Base-by-base conservation (phyloP, 305 asterid genomes). In the Fraxinus platypoda region DNA sequence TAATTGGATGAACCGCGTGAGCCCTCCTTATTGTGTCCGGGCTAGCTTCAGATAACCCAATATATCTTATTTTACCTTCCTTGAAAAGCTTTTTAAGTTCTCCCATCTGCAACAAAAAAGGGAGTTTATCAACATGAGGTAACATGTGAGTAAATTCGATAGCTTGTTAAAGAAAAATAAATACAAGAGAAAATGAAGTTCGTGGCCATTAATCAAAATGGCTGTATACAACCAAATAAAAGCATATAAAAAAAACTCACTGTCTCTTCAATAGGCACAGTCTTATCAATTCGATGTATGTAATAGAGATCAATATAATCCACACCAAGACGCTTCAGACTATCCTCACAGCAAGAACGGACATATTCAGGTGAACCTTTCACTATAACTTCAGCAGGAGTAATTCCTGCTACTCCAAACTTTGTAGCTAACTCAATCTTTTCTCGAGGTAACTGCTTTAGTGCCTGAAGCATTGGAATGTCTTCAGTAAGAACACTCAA, bases 1-100 rank as follows among this genome's bases (percentile, higher is more conserved):
- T 88, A 25, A 92, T 81, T 9, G 94, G 95, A 89, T 92, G 94
- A 75, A 92, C 88, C 0, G 88, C 92, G 83, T 92, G 94, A 25
- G 93, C 97, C 83, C 94, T 91, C 76, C 88, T 91, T 83, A 92
- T 78, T 28, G 93, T 91, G 80, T 92, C 91, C 12, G 88, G 81
- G 77, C 86, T 92, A 78, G 97, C 95, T 89, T 92, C 97, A 78
- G 97, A 92, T 30, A 91, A 81, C n/a, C 97, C 95, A 83, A 92
- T 85, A 82, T 87, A 91, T 75, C 87, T 92, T 57, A 91, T 88
- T 87, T 90, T 92, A 59, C 95, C 94, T 84, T 90, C 94, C 78
- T 87, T 93, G 11, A 92, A 93, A 83, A 86, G 78, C 64, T 83
- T 81, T 75, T 77, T 86, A 12, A 88, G 88, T 81, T 88, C 89